A percentile compares a stretch with the other conserved stretches of the same genome.
These are phyloP conservation scores for Spinellus fusiger DNA, from an alignment of 192 early-diverging fungal genomes.

Conservation along the genomic window DNA sequence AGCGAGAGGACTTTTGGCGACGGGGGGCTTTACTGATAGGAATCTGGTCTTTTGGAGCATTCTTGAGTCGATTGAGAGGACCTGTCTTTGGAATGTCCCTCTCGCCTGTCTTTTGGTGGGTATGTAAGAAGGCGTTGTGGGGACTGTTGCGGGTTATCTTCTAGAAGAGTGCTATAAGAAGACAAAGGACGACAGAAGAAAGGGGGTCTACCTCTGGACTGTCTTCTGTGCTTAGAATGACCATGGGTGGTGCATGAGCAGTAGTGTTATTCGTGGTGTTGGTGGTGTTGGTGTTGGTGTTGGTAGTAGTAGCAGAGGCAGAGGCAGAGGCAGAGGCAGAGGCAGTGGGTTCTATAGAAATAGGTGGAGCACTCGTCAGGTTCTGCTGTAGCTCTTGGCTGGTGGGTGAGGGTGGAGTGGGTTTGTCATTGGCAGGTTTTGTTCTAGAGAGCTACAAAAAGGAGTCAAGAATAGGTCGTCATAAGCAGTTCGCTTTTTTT, in stretches of 20 bases:
- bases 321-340: background rate
- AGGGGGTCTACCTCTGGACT: background rate
- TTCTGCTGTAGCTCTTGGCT: background rate
- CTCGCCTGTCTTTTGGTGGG: slow-evolving; percentile 8
- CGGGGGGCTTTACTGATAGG: slow-evolving; percentile 74
- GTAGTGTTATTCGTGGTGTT: background rate
- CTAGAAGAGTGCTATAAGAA: background rate
- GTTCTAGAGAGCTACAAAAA: slow-evolving; percentile 22
- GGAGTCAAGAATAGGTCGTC: background rate
- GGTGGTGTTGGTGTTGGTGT: background rate
- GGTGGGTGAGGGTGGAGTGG: background rate
- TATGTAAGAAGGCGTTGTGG: slow-evolving; percentile 16
- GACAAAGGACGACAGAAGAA: background rate
- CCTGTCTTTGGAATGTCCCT: slow-evolving; percentile 17
- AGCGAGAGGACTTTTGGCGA: slow-evolving; percentile 78
- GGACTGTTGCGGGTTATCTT: slow-evolving; percentile 3
- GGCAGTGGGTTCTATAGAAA: background rate
- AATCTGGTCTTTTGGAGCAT: slow-evolving; percentile 61
- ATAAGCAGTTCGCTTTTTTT: background rate
- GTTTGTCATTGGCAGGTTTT: slow-evolving; percentile 10
- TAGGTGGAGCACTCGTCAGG: too few relatives aligned
- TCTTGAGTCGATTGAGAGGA: slow-evolving; percentile 46
- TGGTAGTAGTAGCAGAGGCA: background rate
- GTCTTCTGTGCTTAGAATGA: background rate
- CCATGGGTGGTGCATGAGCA: background rate